Evolutionary conservation across 179 eudicot genomes (phyloP), one percentile per base, ranked within the genome.

Genomic region (Carnegiea gigantea): DNA sequence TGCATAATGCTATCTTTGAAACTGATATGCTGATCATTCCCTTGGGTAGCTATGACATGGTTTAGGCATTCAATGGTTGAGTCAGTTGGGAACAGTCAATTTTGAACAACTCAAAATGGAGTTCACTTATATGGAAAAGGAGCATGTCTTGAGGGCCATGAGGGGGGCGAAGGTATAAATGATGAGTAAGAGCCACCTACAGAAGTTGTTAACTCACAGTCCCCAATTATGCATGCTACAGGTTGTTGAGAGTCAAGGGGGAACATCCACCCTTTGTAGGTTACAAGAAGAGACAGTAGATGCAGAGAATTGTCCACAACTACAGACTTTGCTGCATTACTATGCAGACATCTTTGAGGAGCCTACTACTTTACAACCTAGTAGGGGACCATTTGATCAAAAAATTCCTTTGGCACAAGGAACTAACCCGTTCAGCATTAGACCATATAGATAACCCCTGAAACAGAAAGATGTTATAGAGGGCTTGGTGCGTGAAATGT

Each of bases 61-160:
- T 74, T n/a, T 43, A 9, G 77, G 77, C 12, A 23, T 74, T 40
- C 54, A 74, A 48, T 74, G 77, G 77, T 51, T 74, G 4, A 43
- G 6, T 43, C 33, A 74, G 46, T 14, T 74, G 30, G 77, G 77
- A 8, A 48, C 14, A 38, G 15, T 74, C 1, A 74, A 74, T 36
- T 74, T 74, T n/a, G 13, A 46, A 28, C 24, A 21, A 9, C 30
- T 74, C 30, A 21, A 21, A 18, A 48, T 43, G 77, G 77, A 43
- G 53, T 74, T 43, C 21, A 14, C 20, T 26, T 30, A 38, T 5
- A 1, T 6, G 0, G 43, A 48, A 36, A 30, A 20, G 3, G 33
- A 17, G 3, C 74, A 13, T 6, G n/a, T 70, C 12, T n/a, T 65
- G 9, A n/a, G 70, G 20, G 70, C 36, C 12, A 26, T 8, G 28